A percentile compares a stretch with the other conserved stretches of the same genome.
Conservation (phyloP, 768 basidiomycete species). For the Hygrocybe coccinea region DNA sequence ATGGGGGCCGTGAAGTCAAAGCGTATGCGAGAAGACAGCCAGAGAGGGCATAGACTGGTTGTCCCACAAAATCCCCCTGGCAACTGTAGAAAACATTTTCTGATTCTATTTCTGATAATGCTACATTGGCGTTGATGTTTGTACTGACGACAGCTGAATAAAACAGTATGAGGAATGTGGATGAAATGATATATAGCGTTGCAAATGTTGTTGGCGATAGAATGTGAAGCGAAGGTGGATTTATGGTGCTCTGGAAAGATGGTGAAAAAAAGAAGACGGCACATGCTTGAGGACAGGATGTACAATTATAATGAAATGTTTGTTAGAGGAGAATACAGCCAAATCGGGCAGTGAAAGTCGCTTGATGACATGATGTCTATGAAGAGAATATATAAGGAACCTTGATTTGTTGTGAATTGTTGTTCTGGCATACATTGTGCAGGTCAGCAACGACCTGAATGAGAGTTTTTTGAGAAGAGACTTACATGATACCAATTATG, state of each 20-base stretch:
- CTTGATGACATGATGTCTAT: conserved; percentile 41
- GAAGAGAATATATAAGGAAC: conserved; percentile 15
- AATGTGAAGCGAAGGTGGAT: conserved; percentile 51
- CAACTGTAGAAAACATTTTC: conserved; percentile 27
- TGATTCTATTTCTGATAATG: conserved; percentile 12
- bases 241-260: conserved; percentile 48
- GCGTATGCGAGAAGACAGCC: conserved; percentile 61
- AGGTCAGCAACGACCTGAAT: background rate
- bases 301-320: conserved; percentile 54
- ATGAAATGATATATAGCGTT: conserved; percentile 46
- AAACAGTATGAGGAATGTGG: conserved; percentile 36
- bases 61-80: background rate
- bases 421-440: conserved; percentile 1
- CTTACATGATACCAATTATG: conserved; percentile 12
- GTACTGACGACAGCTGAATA: conserved; percentile 26
- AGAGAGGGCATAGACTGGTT: conserved; percentile 58
- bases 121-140: conserved; percentile 8
- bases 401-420: conserved; percentile 6
- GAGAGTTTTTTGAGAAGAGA: background rate
- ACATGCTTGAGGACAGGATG: conserved; percentile 21
- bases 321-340: conserved; percentile 43
- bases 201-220: conserved; percentile 52
- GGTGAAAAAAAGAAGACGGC: background rate
- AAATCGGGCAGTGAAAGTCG: conserved; percentile 39
- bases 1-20: conserved; percentile 17